These are phyloP conservation scores for Pholiota adiposa DNA, from an alignment of 1,284 basidiomycete genomes.

Conservation along the genomic window DNA sequence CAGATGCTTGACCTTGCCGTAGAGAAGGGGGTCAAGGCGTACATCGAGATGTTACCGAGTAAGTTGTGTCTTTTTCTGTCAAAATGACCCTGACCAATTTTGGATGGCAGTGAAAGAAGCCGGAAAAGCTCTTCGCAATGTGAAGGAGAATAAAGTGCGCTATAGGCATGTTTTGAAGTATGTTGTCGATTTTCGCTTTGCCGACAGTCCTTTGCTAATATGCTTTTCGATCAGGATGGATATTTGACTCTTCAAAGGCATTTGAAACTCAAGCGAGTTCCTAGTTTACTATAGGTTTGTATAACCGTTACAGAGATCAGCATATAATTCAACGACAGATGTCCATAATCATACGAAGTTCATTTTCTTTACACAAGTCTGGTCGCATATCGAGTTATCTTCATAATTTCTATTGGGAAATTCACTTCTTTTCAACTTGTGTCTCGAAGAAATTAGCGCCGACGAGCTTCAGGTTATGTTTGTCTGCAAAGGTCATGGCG, in stretches of 20 bases:
- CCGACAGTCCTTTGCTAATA: neutral
- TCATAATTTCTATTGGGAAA: no score
- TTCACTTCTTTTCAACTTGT: conserved; percentile 6
- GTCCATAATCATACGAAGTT: no score
- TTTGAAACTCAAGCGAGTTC: no score
- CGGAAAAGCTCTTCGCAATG: conserved; percentile 25
- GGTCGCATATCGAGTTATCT: no score
- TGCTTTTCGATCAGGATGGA: neutral
- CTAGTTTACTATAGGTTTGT: no score
- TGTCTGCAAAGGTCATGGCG: conserved; percentile 53
- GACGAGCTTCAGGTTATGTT: conserved; percentile 58
- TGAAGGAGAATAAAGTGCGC: conserved; percentile 26
- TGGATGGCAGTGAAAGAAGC: conserved; percentile 29
- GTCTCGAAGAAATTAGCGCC: conserved; percentile 60
- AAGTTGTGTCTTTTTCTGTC: conserved; percentile 2
- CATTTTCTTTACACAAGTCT: no score
- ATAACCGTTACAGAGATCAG: no score
- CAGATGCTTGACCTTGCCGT: conserved; percentile 65
- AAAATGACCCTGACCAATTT: neutral
- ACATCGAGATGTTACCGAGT: conserved; percentile 32
- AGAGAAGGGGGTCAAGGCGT: conserved; percentile 43
- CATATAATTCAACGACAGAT: no score
- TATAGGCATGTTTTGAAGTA: conserved; percentile 32
- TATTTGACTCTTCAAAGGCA: neutral
- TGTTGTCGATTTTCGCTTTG: conserved; percentile 6